phyloP scores from a whole-genome alignment of 257 asterid genomes.

The Solanum dulcamara region DNA sequence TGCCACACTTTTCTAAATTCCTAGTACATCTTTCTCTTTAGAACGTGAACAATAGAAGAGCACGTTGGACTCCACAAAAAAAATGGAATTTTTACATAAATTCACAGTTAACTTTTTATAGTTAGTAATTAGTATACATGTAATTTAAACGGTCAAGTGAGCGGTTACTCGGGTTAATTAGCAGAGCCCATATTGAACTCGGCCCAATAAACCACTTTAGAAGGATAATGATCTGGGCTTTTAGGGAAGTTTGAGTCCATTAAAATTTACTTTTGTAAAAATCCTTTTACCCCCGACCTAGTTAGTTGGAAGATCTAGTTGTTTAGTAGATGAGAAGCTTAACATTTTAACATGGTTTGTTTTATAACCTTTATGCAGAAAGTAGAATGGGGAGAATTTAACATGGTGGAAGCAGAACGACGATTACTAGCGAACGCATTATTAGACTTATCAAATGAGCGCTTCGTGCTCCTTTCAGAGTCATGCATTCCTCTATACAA shows the following conservation, averaged over 20 bases:
- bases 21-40: neutral
- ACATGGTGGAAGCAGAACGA: constrained; percentile 80
- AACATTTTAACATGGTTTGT: neutral
- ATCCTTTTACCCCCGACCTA: neutral
- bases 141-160: neutral
- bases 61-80: neutral
- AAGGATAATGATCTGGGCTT: neutral
- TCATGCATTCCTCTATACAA: constrained; percentile 57
- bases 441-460: constrained; percentile 67
- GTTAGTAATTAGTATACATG: neutral
- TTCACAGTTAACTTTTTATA: neutral
- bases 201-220: neutral
- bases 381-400: constrained; percentile 61
- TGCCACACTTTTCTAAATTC: constrained; percentile 3
- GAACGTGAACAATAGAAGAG: neutral
- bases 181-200: neutral
- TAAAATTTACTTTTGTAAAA: neutral
- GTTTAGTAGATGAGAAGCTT: neutral
- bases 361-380: neutral
- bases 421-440: constrained; percentile 74
- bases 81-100: neutral
- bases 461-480: constrained; percentile 68
- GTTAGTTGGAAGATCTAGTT: neutral
- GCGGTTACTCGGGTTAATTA: neutral
- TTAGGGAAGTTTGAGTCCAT: neutral